Evolutionary conservation across 345 rosid genomes (phyloP), one percentile per base, ranked within the genome.

Genomic region (Nephelium lappaceum): DNA sequence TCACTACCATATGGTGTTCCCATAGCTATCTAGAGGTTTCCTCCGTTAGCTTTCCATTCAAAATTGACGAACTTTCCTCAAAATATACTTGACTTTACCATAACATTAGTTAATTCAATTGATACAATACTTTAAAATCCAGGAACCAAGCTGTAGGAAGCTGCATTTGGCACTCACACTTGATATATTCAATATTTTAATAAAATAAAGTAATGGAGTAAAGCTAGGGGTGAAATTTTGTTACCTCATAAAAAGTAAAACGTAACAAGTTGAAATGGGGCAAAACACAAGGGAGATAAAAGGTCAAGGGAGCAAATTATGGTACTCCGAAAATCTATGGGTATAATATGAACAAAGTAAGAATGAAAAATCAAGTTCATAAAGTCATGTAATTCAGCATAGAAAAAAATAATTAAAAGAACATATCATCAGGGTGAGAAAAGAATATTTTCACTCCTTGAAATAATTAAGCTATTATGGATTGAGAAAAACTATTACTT

Each of bases 401-500:
- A 58, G 53, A 39, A 19, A 39, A 58, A 73, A 31, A 31, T 10
- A 58, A 57, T 12, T 27, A 31, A 7, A 71, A 69, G 49, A 15
- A 47, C 27, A 11, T 15, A 4, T 68, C 39, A 47, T 69, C 8
- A 27, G 39, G 38, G 12, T 14, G 60, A 24, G 38, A 58, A 47
- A 36, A 47, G n/a, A 12, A 45, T 24, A n/a, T 24, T 69, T 71
- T 53, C 53, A 38, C 51, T 19, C 36, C 53, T 41, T 47, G 42
- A 57, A 41, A 45, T 8, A 55, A 19, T n/a, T 31, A 16, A 69
- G 11, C 31, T 53, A 71, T 39, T 61, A n/a, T 60, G 55, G 25
- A 81, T 82, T 42, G 24, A 31, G 55, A 77, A 67, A 64, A 43
- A 53, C 2, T 61, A 60, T 47, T 55, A 78, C 86, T 82, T 87